Evolutionary conservation across 2,329 filamentous ascomycete species (phyloP), one percentile per base, ranked within the genome.

Genomic region (Fusarium begoniae): DNA sequence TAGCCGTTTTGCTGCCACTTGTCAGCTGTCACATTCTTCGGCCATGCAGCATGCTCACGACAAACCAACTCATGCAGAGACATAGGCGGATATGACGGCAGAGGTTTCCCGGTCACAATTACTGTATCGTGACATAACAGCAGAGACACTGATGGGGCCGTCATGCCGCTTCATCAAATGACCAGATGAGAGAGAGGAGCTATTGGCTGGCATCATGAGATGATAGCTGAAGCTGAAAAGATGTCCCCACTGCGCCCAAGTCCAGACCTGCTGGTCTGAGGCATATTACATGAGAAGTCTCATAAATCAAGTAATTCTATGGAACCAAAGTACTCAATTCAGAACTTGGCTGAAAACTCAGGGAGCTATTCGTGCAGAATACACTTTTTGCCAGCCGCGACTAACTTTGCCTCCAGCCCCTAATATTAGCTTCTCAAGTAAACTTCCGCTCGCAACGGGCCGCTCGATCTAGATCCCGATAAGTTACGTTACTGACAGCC

Each of bases 371-470:
- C 22, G 37, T 10, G 22, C 22, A 24, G 6, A 15, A n/a, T 11
- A 24, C 11, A 26, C 2, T 8, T 18, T 37, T 66, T 40, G 12
- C 17, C 20, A 17, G 32, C 12, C n/a, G 7, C 6, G 18, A 43
- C 9, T 17, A 30, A 14, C 40, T 22, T 30, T 30, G 15, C 22
- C 9, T 30, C 8, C 28, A n/a, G 11, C 24, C n/a, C 6, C 3
- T 17, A 28, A 53, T 41, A 35, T 64, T 47, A 38, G 56, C 8
- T 24, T 37, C 37, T 14, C 1, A 32, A 13, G 26, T 18, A 51
- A 38, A 28, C 32, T 53, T 18, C 26, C 35, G 24, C 40, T 18
- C 66, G 66, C 58, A 26, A 65, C 70, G 70, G 70, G 44, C 70
- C 70, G 70, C 22, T 9, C 17, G 4, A 35, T 70, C 55, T 66